Conservation (phyloP, 1,139 yeast species). For the Hyphopichia burtonii region DNA sequence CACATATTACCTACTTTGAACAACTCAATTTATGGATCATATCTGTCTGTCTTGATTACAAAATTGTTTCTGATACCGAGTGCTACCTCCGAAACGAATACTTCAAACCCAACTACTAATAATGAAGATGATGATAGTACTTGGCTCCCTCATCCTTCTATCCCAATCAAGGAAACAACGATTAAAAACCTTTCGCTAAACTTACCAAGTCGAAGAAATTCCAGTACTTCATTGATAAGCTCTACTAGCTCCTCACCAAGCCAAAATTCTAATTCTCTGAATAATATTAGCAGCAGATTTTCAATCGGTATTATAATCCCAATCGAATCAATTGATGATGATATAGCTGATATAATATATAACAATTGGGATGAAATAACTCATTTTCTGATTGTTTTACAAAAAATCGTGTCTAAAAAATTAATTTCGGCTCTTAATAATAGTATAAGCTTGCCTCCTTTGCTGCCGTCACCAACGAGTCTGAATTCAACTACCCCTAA, state of each 20-base stretch:
- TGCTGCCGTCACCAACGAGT: neutral
- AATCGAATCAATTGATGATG: constrained; percentile 26
- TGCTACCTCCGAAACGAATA: neutral
- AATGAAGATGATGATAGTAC: constrained; percentile 8
- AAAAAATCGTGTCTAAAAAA: constrained; percentile 36
- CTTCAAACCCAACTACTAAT: neutral
- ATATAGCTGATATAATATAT: constrained; percentile 40
- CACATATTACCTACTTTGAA: constrained; percentile 47
- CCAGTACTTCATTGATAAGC: neutral
- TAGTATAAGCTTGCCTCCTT: constrained; percentile 1
- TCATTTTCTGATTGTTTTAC: constrained; percentile 38
- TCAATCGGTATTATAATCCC: constrained; percentile 52
- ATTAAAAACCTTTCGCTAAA: constrained; percentile 7
- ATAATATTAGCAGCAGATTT: constrained; percentile 36
- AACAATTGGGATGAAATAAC: constrained; percentile 52
- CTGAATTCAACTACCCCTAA: neutral
- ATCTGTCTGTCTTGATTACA: constrained; percentile 43
- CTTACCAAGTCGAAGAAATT: neutral
- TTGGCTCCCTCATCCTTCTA: constrained; percentile 37
- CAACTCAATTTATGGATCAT: constrained; percentile 24
- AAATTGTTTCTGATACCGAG: constrained; percentile 38
- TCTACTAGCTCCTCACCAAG: neutral
- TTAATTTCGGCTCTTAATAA: constrained; percentile 23
- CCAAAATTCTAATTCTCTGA: constrained; percentile 14
- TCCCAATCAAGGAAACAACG: constrained; percentile 24